phyloP scores from a whole-genome alignment of 1,139 yeast genomes.

The Spathaspora sp. region DNA sequence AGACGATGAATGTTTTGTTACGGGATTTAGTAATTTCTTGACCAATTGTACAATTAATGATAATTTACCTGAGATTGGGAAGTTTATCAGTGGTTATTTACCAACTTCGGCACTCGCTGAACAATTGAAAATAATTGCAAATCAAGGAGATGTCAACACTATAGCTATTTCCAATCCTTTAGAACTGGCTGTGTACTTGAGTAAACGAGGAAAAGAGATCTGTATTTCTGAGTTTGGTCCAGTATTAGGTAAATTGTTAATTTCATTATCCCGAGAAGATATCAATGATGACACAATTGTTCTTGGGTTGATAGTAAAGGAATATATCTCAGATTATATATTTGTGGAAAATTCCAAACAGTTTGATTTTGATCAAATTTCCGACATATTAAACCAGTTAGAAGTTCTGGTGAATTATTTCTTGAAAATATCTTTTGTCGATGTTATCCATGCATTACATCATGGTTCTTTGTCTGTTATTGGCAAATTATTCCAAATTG shows the following conservation, averaged over 20 bases:
- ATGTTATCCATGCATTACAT: slow-evolving; percentile 1
- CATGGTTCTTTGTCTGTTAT: slow-evolving; percentile 1
- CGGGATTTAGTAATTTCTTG: slow-evolving; percentile 20
- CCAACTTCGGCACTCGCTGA: slow-evolving; percentile 15
- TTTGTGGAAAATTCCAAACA: slow-evolving; percentile 14
- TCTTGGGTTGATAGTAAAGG: slow-evolving; percentile 19
- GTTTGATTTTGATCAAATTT: slow-evolving; percentile 5
- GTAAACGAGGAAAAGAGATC: slow-evolving; percentile 15
- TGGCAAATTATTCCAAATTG: background rate
- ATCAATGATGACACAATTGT: slow-evolving; percentile 6
- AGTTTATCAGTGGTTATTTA: slow-evolving; percentile 15
- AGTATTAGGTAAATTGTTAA: slow-evolving; percentile 15
- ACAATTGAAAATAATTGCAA: slow-evolving; percentile 14
- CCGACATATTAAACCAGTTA: slow-evolving; percentile 2
- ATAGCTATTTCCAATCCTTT: slow-evolving; percentile 49
- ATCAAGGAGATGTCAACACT: slow-evolving; percentile 13
- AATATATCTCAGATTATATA: slow-evolving; percentile 28
- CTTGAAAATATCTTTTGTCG: background rate
- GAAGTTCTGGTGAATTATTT: background rate
- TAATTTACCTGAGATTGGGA: slow-evolving; percentile 18
- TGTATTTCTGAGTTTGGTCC: slow-evolving; percentile 10
- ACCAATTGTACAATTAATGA: slow-evolving; percentile 9
- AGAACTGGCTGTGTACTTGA: slow-evolving; percentile 37
- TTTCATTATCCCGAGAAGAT: slow-evolving; percentile 4
- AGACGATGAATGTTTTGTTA: slow-evolving; percentile 8